Base-by-base conservation (phyloP, 2,329 filamentous ascomycete genomes). In the Xylariaceae sp. region DNA sequence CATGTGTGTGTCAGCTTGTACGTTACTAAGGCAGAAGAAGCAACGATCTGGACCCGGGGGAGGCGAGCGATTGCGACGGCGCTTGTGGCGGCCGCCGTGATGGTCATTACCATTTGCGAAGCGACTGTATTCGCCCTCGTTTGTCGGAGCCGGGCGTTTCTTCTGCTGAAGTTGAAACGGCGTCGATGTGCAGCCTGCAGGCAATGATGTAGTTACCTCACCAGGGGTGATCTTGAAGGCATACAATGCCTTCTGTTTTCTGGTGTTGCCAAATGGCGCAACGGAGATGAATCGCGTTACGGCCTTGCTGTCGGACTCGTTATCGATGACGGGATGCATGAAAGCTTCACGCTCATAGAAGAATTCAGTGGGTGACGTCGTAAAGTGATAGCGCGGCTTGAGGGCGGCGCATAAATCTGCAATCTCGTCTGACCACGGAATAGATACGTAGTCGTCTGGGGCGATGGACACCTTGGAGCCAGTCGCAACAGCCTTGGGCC, bases 271-370 rank as follows among this genome's bases (percentile, higher is more conserved):
- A 61, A 82, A 91, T 0, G 86, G 77, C 0, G 90, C 91, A 46
- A 97, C 75, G 46, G 90, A 95, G 61, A 97, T 87, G 71, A 99
- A 99, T 15, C 94, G 83, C 1, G 94, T 97, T 10, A 95, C 70
- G 1, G 76, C 72, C 56, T 78, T 77, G 18, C 75, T 70, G 49
- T 84, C 76, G 6, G 66, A 59, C 0, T 72, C 71, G 12, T 70
- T 69, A 35, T 68, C 66, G 6, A 69, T 58, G 1, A 58, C 46
- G 1, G 79, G 76, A 65, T 95, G 86, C 62, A 94, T 85, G 72
- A 96, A 99, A 0, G 92, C 90, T 68, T 97, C 94, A 48, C 94
- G 84, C 71, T 99, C 92, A 66, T 86, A 97, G 69, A 88, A 92
- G 60, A 84, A 84, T 6, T 76, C 70, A 9, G 66, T 67, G 1